Conservation (phyloP, 345 rosid species). For the Aegle marmelos region DNA sequence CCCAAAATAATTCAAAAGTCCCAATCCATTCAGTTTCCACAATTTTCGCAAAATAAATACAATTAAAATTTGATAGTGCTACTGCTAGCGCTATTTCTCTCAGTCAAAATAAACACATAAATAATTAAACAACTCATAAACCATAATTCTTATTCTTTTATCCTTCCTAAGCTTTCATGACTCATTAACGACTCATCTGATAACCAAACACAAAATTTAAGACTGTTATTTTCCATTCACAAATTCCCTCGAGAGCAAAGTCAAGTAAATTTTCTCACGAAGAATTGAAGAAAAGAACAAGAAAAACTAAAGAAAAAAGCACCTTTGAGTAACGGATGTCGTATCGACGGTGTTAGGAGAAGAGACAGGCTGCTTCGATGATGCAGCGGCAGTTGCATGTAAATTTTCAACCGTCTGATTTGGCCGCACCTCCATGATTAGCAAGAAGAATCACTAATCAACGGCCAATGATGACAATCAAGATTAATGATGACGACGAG, state of each 20-base stretch:
- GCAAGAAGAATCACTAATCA: neutral
- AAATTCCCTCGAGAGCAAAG: neutral
- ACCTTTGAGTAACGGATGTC: conserved; percentile 57
- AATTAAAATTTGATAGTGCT: neutral
- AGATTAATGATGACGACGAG: neutral
- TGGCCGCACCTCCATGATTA: conserved; percentile 51
- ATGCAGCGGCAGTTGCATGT: conserved; percentile 22
- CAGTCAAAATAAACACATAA: neutral
- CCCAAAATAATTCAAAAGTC: neutral
- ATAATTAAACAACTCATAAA: neutral
- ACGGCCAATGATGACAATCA: neutral
- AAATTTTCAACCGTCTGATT: conserved; percentile 42
- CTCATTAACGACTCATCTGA: neutral
- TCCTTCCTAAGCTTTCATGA: neutral
- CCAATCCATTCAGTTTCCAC: neutral
- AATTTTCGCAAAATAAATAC: neutral
- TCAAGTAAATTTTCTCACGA: too few species aligned
- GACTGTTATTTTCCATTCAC: too few species aligned
- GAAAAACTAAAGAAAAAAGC: neutral
- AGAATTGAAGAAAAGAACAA: neutral
- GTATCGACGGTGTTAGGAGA: conserved; percentile 38
- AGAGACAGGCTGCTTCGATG: conserved; percentile 42
- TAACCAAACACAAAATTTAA: neutral
- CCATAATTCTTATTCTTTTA: neutral
- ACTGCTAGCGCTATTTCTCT: neutral